Base-by-base conservation (phyloP, 768 basidiomycete genomes). In the Lenzites betulinus region DNA sequence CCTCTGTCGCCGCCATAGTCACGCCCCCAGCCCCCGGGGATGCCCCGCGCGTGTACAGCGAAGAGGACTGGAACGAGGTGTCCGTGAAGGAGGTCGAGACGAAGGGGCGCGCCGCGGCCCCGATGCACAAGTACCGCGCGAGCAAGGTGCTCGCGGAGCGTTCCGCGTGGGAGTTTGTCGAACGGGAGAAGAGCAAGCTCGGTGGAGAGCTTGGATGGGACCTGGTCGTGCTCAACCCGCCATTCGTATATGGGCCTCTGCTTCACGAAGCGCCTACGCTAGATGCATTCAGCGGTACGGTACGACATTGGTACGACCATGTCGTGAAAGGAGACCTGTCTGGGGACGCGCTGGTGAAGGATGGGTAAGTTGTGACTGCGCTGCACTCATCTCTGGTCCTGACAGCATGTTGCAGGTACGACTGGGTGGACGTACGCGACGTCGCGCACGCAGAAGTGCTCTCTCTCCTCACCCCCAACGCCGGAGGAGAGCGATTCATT, bases 141-240 rank as follows among this genome's bases (percentile, higher is more conserved):
- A 83, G 82, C 18, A 91, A 92, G 75, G 79, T 77, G 2, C 74
- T 89, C 1, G 86, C 88, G 0, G 90, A 92, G 72, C 54, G 53
- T 11, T 57, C 63, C 1, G 64, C 61, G 8, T 71, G 66, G 62
- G 62, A 59, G 12, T 62, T 65, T 41, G 43, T 38, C 33, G 43
- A 57, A 28, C 50, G 48, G 3, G 47, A 49, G 26, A 60, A 51
- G 43, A 38, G 38, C 69, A 46, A 60, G 67, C 35, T 51, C 67
- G 53, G 65, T 71, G 39, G 41, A 11, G 63, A 67, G 30, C 60
- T 72, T 46, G 58, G 66, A 1, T 75, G 65, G 63, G 78, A 77
- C 47, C 39, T 79, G 30, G 69, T 72, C 7, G 70, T 71, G 1
- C 54, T 77, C 53, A 66, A 66, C 58, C 76, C 78, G n/a, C 74